These are phyloP conservation scores for Blakeslea trispora DNA, from an alignment of 371 early-diverging fungal species.

Conservation along the genomic window DNA sequence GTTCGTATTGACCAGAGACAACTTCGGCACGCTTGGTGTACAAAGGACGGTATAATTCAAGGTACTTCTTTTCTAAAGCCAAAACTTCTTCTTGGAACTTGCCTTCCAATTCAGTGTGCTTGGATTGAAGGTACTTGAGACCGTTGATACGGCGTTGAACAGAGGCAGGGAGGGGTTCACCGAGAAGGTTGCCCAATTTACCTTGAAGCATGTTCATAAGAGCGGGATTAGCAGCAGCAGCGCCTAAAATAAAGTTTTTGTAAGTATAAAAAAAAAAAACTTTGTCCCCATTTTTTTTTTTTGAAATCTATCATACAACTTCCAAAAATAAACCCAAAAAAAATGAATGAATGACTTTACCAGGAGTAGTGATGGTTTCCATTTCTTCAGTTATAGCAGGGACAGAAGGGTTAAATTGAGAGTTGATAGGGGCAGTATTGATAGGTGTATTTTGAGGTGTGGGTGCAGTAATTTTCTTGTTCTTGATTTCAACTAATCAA, in stretches of 20 bases:
- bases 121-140: slow-evolving; percentile 79
- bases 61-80: slow-evolving; percentile 93
- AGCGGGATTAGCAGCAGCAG: slow-evolving; percentile 47
- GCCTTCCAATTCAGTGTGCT: slow-evolving; percentile 79
- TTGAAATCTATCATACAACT: no score
- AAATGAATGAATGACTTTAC: slow-evolving; percentile 8
- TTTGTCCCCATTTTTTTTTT: no score
- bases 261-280: background rate
- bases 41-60: slow-evolving; percentile 76
- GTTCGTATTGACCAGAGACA: slow-evolving; percentile 79
- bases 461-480: slow-evolving; percentile 56
- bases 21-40: slow-evolving; percentile 83
- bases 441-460: slow-evolving; percentile 80
- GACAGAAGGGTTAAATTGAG: slow-evolving; percentile 50
- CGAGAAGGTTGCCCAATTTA: slow-evolving; percentile 75
- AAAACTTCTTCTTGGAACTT: slow-evolving; percentile 88
- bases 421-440: slow-evolving; percentile 64
- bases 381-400: slow-evolving; percentile 51
- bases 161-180: slow-evolving; percentile 72
- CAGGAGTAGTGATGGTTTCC: slow-evolving; percentile 39
- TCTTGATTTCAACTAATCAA: slow-evolving; percentile 38
- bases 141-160: slow-evolving; percentile 84
- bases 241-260: slow-evolving; percentile 8
- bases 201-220: slow-evolving; percentile 67
- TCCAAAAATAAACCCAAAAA: no score